Evolutionary conservation across 2,329 filamentous ascomycete genomes (phyloP).

Genomic region (Epichloe uncinata): DNA sequence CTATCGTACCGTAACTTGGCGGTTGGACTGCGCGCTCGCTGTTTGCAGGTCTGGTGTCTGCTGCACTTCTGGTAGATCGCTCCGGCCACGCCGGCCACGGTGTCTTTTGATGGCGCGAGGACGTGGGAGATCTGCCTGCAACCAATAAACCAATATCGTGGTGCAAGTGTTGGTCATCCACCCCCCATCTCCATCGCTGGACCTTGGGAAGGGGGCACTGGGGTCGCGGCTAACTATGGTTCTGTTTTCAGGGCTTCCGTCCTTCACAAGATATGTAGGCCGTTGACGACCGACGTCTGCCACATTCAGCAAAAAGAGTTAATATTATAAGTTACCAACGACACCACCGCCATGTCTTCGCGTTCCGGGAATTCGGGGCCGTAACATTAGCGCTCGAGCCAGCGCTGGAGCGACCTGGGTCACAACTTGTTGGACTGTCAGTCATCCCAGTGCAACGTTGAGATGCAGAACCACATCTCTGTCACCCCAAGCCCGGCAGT

Average conservation of each 20-base stretch:
- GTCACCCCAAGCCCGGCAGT: constrained; percentile 7
- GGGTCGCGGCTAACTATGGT: constrained; percentile 2
- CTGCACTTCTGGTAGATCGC: not conserved
- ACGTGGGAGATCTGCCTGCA: too few species aligned
- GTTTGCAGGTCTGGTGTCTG: not conserved
- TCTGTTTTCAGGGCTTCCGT: not conserved
- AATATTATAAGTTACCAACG: too few species aligned
- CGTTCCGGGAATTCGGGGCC: not conserved
- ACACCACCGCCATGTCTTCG: not conserved
- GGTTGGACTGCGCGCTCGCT: not conserved
- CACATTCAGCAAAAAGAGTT: not conserved
- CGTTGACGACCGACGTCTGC: not conserved
- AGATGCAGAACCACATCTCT: constrained; percentile 5
- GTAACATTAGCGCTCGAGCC: not conserved
- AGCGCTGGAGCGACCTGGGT: not conserved
- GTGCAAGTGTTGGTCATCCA: not conserved
- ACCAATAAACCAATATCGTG: too few species aligned
- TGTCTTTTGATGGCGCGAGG: too few species aligned
- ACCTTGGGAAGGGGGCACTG: not conserved
- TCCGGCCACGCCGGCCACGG: too few species aligned
- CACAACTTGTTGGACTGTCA: too few species aligned
- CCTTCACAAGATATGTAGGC: not conserved
- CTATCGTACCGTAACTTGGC: not conserved
- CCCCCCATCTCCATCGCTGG: not conserved
- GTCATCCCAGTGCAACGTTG: constrained; percentile 6